phyloP scores from a whole-genome alignment of 73 alveolate species.

The Tetrahymena borealis region DNA sequence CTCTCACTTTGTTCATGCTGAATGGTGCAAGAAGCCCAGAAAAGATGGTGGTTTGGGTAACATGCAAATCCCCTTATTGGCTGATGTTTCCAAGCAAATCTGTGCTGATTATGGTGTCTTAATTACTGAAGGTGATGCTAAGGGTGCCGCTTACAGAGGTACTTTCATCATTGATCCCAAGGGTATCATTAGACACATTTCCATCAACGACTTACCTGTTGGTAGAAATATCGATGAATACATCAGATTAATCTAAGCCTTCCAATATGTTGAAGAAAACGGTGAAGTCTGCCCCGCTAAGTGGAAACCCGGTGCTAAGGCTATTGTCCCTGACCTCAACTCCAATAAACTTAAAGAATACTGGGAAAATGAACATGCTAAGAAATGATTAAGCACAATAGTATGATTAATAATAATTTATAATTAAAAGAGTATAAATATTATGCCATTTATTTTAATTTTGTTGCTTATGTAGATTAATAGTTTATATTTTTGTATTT shows the following conservation, averaged over 20 bases:
- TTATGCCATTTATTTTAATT: neutral
- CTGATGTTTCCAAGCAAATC: conserved; percentile 78
- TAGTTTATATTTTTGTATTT: no score
- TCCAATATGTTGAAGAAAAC: conserved; percentile 84
- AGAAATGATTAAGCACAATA: neutral
- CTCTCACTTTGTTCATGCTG: conserved; percentile 79
- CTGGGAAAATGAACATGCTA: conserved; percentile 60
- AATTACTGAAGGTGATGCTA: conserved; percentile 60
- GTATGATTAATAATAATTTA: no score
- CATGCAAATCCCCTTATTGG: conserved; percentile 84
- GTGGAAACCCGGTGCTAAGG: conserved; percentile 90
- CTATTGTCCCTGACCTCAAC: conserved; percentile 68
- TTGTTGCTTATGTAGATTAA: neutral
- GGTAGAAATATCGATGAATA: conserved; percentile 94
- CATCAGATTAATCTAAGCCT: conserved; percentile 88
- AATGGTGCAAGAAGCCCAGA: conserved; percentile 83
- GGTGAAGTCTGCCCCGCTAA: conserved; percentile 95
- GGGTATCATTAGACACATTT: conserved; percentile 84
- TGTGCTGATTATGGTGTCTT: conserved; percentile 79
- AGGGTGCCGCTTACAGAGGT: conserved; percentile 81
- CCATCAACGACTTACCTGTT: conserved; percentile 88
- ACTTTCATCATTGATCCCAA: conserved; percentile 89
- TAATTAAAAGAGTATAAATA: neutral
- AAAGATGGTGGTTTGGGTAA: conserved; percentile 93
- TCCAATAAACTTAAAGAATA: conserved; percentile 29